Evolutionary conservation across 1,139 yeast species (phyloP), one percentile per base, ranked within the genome.

Genomic region (Zygosaccharomyces sapae): DNA sequence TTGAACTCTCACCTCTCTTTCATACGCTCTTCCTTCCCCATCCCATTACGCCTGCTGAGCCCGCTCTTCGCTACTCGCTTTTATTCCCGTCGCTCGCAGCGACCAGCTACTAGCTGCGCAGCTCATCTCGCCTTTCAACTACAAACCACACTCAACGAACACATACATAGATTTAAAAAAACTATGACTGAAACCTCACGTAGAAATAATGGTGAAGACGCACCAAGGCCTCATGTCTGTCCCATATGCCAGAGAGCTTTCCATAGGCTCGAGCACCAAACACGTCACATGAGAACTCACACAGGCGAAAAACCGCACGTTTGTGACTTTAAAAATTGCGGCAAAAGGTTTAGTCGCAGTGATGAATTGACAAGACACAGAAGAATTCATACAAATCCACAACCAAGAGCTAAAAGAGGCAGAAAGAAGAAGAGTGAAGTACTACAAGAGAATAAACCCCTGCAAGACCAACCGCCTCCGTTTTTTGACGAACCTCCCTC

Each of bases 281-380:
- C 87, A 6, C 75, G 89, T 56, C 90, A 83, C 59, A 81, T 81
- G 59, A 69, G 86, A 50, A 80, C 83, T 34, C 86, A 81, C 58
- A 81, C 86, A 1, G 86, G 86, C 22, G 86, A 82, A 61, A 81
- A 85, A 56, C 92, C 92, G 9, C 87, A 83, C 62, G 79, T 76
- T 22, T 85, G 94, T 66, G 76, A 80, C 27, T 81, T 72, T 52
- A 80, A 85, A 2, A 83, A 83, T 6, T 85, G 92, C 63, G 62
- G 73, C 38, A 83, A 83, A 65, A 72, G 80, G 52, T 84, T 84
- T 64, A 76, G 83, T 49, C 70, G 90, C 52, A 72, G 81, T 39
- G 87, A 83, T 55, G 88, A 84, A 55, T 68, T 83, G 53, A 83
- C 87, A 9, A 72, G 88, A 54, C 90, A 81, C 63, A 69, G 76